A percentile compares a stretch with the other conserved stretches of the same genome.
Conservation (phyloP, 805 yeast genomes). For the Metschnikowia bowlesiae region DNA sequence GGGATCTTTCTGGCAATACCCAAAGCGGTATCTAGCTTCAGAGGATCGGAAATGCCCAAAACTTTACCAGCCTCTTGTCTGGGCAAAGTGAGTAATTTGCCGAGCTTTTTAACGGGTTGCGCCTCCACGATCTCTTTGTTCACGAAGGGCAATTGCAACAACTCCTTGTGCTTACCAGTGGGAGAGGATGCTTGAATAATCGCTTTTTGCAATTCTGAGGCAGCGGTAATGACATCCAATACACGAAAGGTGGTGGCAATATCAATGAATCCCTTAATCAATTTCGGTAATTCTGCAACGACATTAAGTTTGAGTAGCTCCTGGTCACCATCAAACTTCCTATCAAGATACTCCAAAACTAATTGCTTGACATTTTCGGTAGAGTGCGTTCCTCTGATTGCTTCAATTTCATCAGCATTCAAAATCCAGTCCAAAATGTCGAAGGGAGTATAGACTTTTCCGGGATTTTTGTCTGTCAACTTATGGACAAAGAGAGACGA, state of each 20-base stretch:
- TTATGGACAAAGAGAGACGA: conserved; percentile 72
- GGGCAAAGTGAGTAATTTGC: conserved; percentile 62
- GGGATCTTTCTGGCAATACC: conserved; percentile 65
- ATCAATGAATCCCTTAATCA: conserved; percentile 71
- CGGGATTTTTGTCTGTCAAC: conserved; percentile 70
- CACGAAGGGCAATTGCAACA: conserved; percentile 79
- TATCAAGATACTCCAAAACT: conserved; percentile 54
- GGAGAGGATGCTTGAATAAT: conserved; percentile 71
- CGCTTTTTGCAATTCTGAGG: conserved; percentile 64
- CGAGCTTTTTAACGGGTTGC: conserved; percentile 54
- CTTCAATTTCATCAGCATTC: conserved; percentile 59
- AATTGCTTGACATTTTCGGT: conserved; percentile 47
- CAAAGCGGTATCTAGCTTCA: conserved; percentile 45
- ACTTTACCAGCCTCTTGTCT: conserved; percentile 51
- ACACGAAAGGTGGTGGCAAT: conserved; percentile 78
- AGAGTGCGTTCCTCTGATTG: conserved; percentile 38
- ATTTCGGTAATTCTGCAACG: conserved; percentile 58
- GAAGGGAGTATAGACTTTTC: conserved; percentile 55
- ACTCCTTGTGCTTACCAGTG: conserved; percentile 51
- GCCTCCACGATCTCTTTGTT: conserved; percentile 41
- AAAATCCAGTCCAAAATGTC: conserved; percentile 58
- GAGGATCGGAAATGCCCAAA: conserved; percentile 49
- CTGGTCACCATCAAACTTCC: conserved; percentile 34
- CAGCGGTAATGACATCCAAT: conserved; percentile 55
- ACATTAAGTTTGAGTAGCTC: conserved; percentile 47